These are phyloP conservation scores for Chenopodium berlandieri DNA, from an alignment of 148 eudicot species.

Conservation along the genomic window DNA sequence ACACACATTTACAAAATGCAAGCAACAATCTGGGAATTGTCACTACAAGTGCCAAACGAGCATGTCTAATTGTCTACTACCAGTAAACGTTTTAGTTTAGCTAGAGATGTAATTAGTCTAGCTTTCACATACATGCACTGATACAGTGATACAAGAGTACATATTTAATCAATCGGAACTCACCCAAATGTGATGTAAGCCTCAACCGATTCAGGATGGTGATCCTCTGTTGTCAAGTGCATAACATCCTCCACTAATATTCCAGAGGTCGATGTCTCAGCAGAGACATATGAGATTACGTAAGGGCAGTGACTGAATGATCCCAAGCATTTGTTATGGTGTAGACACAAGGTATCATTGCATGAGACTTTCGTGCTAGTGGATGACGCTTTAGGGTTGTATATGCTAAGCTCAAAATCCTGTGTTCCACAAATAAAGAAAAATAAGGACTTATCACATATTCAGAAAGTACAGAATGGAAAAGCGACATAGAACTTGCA, in stretches of 20 bases:
- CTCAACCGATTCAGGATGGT: conserved; percentile 44
- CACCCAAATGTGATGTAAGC: conserved; percentile 85
- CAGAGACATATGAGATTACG: conserved; percentile 77
- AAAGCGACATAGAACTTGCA: background rate
- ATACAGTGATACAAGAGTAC: background rate
- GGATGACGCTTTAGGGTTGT: conserved; percentile 66
- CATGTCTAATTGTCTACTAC: conserved; percentile 1
- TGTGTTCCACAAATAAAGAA: conserved; percentile 23
- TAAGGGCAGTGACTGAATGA: conserved; percentile 64
- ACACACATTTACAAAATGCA: too few species aligned
- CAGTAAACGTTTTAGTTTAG: background rate
- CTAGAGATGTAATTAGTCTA: background rate
- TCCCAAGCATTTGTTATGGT: conserved; percentile 46
- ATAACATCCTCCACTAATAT: conserved; percentile 79
- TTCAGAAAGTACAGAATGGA: background rate
- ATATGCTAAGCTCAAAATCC: conserved; percentile 90
- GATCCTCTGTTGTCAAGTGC: conserved; percentile 61
- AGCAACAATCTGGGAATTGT: background rate
- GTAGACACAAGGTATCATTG: conserved; percentile 55
- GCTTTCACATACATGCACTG: background rate
- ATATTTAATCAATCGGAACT: conserved; percentile 25
- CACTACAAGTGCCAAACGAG: background rate
- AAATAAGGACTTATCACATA: conserved; percentile 2
- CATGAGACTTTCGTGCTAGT: conserved; percentile 82
- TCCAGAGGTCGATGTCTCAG: conserved; percentile 94